Conservation (phyloP, 257 asterid genomes). For the Solanum habrochaites region DNA sequence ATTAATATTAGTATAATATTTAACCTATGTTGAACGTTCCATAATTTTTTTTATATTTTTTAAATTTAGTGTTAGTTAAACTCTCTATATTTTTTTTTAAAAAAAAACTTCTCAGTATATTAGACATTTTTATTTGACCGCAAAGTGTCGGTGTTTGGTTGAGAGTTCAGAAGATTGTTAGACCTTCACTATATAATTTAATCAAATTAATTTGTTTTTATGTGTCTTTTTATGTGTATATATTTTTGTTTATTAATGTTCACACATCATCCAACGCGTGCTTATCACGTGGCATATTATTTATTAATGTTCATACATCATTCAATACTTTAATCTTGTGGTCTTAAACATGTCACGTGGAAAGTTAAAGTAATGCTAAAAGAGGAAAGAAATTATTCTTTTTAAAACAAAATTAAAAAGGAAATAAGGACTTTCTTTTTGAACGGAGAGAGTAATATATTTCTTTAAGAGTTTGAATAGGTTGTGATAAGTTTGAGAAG, state of each 20-base stretch:
- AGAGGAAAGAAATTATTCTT: too few relatives aligned
- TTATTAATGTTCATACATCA: too few relatives aligned
- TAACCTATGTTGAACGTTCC: background rate
- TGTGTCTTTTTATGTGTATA: background rate
- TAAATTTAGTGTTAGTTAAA: too few relatives aligned
- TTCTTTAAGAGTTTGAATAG: too few relatives aligned
- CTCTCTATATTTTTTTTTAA: too few relatives aligned
- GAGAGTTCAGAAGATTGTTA: background rate
- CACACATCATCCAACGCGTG: background rate
- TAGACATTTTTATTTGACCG: background rate
- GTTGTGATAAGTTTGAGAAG: background rate
- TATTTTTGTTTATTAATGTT: background rate
- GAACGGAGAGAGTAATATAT: too few relatives aligned
- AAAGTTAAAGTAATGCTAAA: too few relatives aligned
- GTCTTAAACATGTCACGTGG: too few relatives aligned
- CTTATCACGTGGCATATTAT: background rate
- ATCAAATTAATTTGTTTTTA: background rate
- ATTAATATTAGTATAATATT: background rate
- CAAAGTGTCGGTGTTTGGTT: conserved; percentile 8
- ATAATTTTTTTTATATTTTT: too few relatives aligned
- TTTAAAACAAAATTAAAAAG: too few relatives aligned
- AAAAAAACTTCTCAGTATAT: background rate
- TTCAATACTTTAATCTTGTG: too few relatives aligned
- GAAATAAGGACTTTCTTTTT: too few relatives aligned
- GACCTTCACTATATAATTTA: background rate